Evolutionary conservation across 352 stramenopile species (phyloP), one percentile per base, ranked within the genome.

Genomic region (Globisporangium paroecandrum): DNA sequence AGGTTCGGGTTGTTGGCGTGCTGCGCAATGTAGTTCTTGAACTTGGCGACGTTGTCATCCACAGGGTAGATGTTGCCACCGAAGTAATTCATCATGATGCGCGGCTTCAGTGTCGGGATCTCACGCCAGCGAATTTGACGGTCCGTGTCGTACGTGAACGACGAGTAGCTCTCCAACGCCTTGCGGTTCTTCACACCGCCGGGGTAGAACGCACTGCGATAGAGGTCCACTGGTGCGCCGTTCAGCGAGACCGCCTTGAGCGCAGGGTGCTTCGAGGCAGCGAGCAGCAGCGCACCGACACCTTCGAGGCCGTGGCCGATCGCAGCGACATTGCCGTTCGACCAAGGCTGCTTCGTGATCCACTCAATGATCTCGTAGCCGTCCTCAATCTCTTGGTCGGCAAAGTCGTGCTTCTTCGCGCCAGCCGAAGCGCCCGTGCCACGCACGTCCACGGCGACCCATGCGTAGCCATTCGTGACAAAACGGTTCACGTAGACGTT

Each of bases 61-160:
- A 94, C 87, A n/a, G 75, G 76, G 74, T 91, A 91, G n/a, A 94
- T 79, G 66, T 88, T 85, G 25, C 87, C 87, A 58, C 87, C 87
- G 72, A 94, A 94, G 70, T 91, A 76, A 58, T 90, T 91, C 73
- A 94, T 88, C 87, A 94, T 94, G 18, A 93, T 72, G 15, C 87
- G 80, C 47, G 84, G 74, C 73, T 92, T 91, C 56, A 94, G 76
- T 36, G 80, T 81, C 13, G 87, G 87, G 69, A 94, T 91, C 12
- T 75, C 66, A 64, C 80, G 72, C 87, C 87, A 94, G 24, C 85
- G 85, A 55, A 86, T 82, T 70, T 94, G 85, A 18, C 76, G 73
- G 70, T 94, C 84, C n/a, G 83, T 91, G 25, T 87, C 87, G 64
- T 82, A 65, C 32, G 82, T 92, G 69, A 94, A 94, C 49, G 76